Base-by-base conservation (phyloP, 345 rosid species). In the Barbarea vulgaris region DNA sequence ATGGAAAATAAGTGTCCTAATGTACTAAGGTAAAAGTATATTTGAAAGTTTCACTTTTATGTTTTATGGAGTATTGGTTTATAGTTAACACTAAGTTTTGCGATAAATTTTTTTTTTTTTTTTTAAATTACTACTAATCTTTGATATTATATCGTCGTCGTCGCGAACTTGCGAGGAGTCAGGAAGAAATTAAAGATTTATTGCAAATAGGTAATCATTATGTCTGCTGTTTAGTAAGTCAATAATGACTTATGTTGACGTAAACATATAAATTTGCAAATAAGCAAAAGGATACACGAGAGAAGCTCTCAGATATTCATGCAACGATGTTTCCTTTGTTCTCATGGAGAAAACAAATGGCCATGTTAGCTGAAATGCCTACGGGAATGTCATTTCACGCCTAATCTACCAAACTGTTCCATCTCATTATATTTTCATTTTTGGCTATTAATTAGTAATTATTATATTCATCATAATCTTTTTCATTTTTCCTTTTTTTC, bases 231-330 rank as follows among this genome's bases (percentile, higher is more conserved):
- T 51, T 9, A 27, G 12, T 27, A 33, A 62, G 41, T 27, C 52
- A 62, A 62, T 52, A 4, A 52, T 72, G 61, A 72, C 62, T 2
- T 31, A 14, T 28, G 70, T 41, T 72, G 70, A 72, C 54, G 53
- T 52, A 14, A 62, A 72, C 33, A 72, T 51, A 62, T 18, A 5
- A 18, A 18, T 62, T 72, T 51, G 34, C 70, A 52, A 70, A 51
- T 36, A 51, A 72, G 41, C 60, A 33, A 34, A 33, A 34, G 17
- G 27, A 60, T 22, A 60, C 24, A 31, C 21, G 31, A 47, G 30
- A 17, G 61, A 72, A 72, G 64, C 62, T 51, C 62, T 51, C 61
- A 50, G 37, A 61, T 25, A 61, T 50, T 50, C 9, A 72, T 30
- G 24, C 37, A 34, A 51, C 61, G 41, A 37, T 61, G 76, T 48